A percentile compares a stretch with the other conserved stretches of the same genome.
These are phyloP conservation scores for Podaxis sp. DNA, from an alignment of 768 basidiomycete genomes.

Conservation along the genomic window DNA sequence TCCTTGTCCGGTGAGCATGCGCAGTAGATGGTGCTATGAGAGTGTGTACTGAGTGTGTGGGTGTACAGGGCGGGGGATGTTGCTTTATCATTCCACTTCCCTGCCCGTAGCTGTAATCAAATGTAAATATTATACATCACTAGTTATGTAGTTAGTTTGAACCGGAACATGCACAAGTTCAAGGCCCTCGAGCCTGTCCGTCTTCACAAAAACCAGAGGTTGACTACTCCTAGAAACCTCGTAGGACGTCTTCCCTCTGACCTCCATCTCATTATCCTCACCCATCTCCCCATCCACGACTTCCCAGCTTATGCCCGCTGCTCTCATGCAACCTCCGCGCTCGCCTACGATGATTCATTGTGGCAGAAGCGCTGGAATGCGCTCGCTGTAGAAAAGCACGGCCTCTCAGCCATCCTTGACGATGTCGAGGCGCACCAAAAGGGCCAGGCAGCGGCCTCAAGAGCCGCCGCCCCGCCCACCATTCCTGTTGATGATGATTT, in stretches of 20 bases:
- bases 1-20: conserved; percentile 25
- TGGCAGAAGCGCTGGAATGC: conserved; percentile 78
- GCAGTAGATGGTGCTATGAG: background rate
- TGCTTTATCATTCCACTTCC: conserved; percentile 38
- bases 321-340: conserved; percentile 59
- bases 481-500: conserved; percentile 82
- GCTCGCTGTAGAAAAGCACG: conserved; percentile 47
- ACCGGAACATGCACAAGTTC: conserved; percentile 76
- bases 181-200: conserved; percentile 77
- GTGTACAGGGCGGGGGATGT: conserved; percentile 30
- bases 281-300: conserved; percentile 77
- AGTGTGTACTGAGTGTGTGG: conserved; percentile 2
- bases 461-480: conserved; percentile 55
- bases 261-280: conserved; percentile 73
- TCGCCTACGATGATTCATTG: conserved; percentile 69
- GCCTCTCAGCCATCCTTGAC: conserved; percentile 51
- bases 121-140: background rate
- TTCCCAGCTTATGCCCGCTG: conserved; percentile 71
- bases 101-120: conserved; percentile 23
- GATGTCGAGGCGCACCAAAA: conserved; percentile 51
- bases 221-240: conserved; percentile 27
- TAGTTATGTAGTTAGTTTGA: background rate
- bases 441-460: conserved; percentile 35
- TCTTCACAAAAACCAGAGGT: conserved; percentile 27
- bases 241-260: conserved; percentile 82